phyloP scores from a whole-genome alignment of 2,329 filamentous ascomycete genomes.

The Alternaria sp. region DNA sequence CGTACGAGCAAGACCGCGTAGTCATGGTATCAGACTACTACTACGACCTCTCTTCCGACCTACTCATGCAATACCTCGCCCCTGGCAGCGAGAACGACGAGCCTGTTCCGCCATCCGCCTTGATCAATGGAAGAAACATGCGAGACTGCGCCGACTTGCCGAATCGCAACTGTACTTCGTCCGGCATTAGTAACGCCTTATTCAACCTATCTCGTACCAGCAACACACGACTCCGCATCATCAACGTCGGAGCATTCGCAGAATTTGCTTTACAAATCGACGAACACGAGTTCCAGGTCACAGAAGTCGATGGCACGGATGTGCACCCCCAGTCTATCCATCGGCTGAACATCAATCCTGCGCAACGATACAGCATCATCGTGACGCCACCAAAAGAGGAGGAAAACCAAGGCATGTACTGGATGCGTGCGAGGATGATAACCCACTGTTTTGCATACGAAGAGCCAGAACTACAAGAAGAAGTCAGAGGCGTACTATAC shows the following conservation, averaged over 20 bases:
- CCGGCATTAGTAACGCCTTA: slow-evolving; percentile 30
- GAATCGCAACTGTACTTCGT: slow-evolving; percentile 46
- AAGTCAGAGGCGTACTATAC: slow-evolving; percentile 58
- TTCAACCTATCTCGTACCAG: slow-evolving; percentile 52
- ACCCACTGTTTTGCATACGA: slow-evolving; percentile 65
- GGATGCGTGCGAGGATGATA: slow-evolving; percentile 65
- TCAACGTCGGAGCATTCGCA: slow-evolving; percentile 60
- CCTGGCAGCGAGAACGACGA: slow-evolving; percentile 61
- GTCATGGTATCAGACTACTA: slow-evolving; percentile 73
- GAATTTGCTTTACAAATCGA: slow-evolving; percentile 55
- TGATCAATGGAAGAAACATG: slow-evolving; percentile 52
- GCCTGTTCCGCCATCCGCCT: slow-evolving; percentile 57
- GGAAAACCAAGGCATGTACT: slow-evolving; percentile 41
- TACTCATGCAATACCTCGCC: slow-evolving; percentile 62
- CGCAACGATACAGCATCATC: slow-evolving; percentile 73
- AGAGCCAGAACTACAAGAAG: slow-evolving; percentile 54
- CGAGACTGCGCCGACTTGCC: slow-evolving; percentile 49
- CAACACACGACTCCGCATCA: slow-evolving; percentile 73
- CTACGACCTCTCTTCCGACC: slow-evolving; percentile 59
- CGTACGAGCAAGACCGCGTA: slow-evolving; percentile 63
- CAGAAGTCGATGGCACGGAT: slow-evolving; percentile 49
- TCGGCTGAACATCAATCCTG: slow-evolving; percentile 67
- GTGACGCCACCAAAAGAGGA: slow-evolving; percentile 57
- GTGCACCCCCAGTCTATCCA: slow-evolving; percentile 59
- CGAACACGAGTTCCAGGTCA: slow-evolving; percentile 49